A percentile compares a stretch with the other conserved stretches of the same genome.
Conservation (phyloP, 192 early-diverging fungal genomes). For the Coemansia sp. region DNA sequence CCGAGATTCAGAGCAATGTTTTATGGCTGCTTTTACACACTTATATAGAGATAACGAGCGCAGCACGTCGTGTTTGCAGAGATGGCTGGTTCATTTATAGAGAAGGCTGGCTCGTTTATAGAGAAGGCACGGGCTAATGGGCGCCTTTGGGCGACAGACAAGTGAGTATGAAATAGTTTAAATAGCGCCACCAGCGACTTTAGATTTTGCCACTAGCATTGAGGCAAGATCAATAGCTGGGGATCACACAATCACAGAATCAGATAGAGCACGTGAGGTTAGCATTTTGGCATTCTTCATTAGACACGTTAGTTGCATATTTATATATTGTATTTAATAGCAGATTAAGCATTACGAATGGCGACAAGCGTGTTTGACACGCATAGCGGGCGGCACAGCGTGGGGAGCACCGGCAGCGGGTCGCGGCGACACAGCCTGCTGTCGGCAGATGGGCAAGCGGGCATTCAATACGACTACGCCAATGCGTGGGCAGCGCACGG, state of each 20-base stretch:
- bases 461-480: slow-evolving; percentile 12
- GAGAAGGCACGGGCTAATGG: too few relatives aligned
- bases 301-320: too few relatives aligned
- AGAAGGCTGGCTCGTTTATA: too few relatives aligned
- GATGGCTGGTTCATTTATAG: too few relatives aligned
- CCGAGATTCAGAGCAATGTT: too few relatives aligned
- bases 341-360: slow-evolving; percentile 2
- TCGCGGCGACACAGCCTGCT: slow-evolving; percentile 50
- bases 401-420: slow-evolving; percentile 30
- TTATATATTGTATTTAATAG: neutral
- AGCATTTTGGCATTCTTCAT: too few relatives aligned
- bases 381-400: slow-evolving; percentile 19
- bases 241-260: neutral
- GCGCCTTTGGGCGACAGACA: too few relatives aligned
- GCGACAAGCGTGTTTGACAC: slow-evolving; percentile 16
- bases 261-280: neutral
- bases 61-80: too few relatives aligned
- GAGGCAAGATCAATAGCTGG: too few relatives aligned
- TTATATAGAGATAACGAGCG: too few relatives aligned
- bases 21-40: too few relatives aligned
- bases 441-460: slow-evolving; percentile 14
- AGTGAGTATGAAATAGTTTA: neutral
- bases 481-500: slow-evolving; percentile 14
- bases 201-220: too few relatives aligned
- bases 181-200: neutral